Base-by-base conservation (phyloP, 106 monocot species). In the Apostasia shenzhenica region DNA sequence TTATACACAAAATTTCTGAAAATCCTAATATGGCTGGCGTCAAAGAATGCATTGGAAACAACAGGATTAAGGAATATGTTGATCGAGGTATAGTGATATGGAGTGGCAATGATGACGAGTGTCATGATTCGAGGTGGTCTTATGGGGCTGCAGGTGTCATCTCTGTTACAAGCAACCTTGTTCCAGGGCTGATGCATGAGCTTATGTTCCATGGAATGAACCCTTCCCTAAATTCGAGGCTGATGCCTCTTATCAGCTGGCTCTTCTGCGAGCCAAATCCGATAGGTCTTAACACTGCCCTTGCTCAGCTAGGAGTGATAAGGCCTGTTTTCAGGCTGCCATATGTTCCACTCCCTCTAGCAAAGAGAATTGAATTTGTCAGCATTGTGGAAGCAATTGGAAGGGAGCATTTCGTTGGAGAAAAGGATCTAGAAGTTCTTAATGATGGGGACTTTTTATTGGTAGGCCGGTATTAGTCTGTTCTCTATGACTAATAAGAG, bases 31-130 rank as follows among this genome's bases (percentile, higher is more conserved):
- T 89, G 75, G 91, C 88, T 3, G 91, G 95, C 42, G 79, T 95
- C 3, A 95, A 95, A 70, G 95, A 91, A 68, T 95, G 95, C 53
- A 72, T 86, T 26, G 91, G 91, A 48, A 84, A 91, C 79, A 73
- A 84, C 8, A 66, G 91, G 60, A 74, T 95, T 3, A 82, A 79
- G 59, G 74, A 75, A 0, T 88, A 95, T 54, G 64, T 70, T 1
- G 84, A 86, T 41, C 61, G 70, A 50, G 86, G 86, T 13, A 84
- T 95, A 67, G 70, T 64, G 37, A 75, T 75, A 46, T 95, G 95
- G 95, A 97, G 92, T 39, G 89, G 87, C 3, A 92, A 86, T 60
- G 92, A 85, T 54, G 77, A 92, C 45, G 79, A 87, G 57, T 88
- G 91, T 49, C 88, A 91, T 76, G 92, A 99, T 72, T 63, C 89